Conservation (phyloP, 140 eudicot species). For the Oenanthe javanica region DNA sequence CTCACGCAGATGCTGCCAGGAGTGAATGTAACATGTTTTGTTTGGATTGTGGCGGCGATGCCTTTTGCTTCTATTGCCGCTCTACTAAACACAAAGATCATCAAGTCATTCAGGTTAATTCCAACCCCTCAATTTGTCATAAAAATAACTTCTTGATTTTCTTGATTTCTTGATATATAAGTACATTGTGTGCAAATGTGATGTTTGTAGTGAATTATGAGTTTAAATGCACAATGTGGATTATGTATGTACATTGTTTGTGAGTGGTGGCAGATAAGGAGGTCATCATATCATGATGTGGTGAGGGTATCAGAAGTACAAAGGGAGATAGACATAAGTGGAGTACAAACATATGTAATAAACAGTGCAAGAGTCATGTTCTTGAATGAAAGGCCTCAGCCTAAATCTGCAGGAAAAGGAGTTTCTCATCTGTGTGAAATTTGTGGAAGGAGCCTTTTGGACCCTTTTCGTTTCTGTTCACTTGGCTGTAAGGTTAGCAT, state of each 20-base stretch:
- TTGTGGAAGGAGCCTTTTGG: conserved; percentile 76
- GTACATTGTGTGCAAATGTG: neutral
- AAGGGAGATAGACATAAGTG: conserved; percentile 59
- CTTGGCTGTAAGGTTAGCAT: conserved; percentile 90
- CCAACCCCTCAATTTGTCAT: too few species aligned
- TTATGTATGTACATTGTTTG: too few species aligned
- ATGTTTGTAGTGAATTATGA: neutral
- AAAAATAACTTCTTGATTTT: neutral
- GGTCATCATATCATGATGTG: conserved; percentile 92
- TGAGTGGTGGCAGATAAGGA: conserved; percentile 54
- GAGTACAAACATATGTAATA: conserved; percentile 84
- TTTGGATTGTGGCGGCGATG: conserved; percentile 58
- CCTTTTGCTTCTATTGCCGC: conserved; percentile 86
- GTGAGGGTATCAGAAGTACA: conserved; percentile 88
- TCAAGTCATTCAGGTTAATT: conserved; percentile 93
- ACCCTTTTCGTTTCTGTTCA: conserved; percentile 86
- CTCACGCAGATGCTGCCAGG: conserved; percentile 72
- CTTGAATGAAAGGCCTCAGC: conserved; percentile 87
- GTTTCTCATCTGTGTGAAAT: conserved; percentile 80
- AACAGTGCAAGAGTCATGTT: conserved; percentile 91
- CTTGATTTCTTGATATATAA: neutral
- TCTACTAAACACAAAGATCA: conserved; percentile 84
- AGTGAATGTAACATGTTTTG: conserved; percentile 93
- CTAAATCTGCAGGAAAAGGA: conserved; percentile 60
- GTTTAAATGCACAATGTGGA: neutral